Percentiles rank a stretch among this genome's conserved stretches.
Evolutionary conservation across 768 basidiomycete genomes (phyloP).

Genomic region (Nidula microcarpa): DNA sequence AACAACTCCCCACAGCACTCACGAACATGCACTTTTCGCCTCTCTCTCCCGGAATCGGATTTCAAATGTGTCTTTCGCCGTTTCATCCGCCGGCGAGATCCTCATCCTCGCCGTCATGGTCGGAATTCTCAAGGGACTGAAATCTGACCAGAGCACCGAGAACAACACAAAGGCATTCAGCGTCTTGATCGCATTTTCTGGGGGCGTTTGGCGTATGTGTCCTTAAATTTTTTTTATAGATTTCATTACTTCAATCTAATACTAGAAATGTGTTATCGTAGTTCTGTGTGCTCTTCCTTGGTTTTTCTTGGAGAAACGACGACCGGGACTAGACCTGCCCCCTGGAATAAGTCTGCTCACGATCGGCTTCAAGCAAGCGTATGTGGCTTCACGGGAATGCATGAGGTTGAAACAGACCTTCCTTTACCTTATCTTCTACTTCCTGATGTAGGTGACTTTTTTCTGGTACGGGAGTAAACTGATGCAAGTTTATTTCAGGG

Average conservation of each 20-base stretch:
- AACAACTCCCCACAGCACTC: slow-evolving; percentile 29
- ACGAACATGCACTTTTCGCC: slow-evolving; percentile 52
- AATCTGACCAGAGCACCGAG: slow-evolving; percentile 56
- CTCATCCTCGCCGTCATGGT: slow-evolving; percentile 70
- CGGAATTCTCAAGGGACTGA: slow-evolving; percentile 67
- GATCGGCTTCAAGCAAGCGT: slow-evolving; percentile 67
- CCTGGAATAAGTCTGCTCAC: slow-evolving; percentile 51
- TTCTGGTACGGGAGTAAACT: no score
- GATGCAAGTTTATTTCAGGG: slow-evolving; percentile 35
- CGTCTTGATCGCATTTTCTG: slow-evolving; percentile 74
- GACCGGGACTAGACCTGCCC: slow-evolving; percentile 62
- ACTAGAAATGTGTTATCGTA: slow-evolving; percentile 15
- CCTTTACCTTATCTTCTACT: slow-evolving; percentile 71
- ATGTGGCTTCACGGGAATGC: slow-evolving; percentile 60
- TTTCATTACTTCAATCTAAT: no score
- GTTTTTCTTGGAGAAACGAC: slow-evolving; percentile 67
- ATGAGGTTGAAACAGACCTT: slow-evolving; percentile 70
- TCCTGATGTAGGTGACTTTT: slow-evolving; percentile 62
- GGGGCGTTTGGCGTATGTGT: slow-evolving; percentile 67
- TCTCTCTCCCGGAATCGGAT: slow-evolving; percentile 70
- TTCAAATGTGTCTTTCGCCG: slow-evolving; percentile 71
- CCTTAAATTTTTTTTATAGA: not conserved
- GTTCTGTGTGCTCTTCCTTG: slow-evolving; percentile 70
- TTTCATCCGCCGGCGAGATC: slow-evolving; percentile 69
- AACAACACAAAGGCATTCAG: slow-evolving; percentile 78